Percentiles rank a stretch among this genome's conserved stretches.
Conservation (phyloP, 2,329 filamentous ascomycete genomes). For the Trichothecium roseum region DNA sequence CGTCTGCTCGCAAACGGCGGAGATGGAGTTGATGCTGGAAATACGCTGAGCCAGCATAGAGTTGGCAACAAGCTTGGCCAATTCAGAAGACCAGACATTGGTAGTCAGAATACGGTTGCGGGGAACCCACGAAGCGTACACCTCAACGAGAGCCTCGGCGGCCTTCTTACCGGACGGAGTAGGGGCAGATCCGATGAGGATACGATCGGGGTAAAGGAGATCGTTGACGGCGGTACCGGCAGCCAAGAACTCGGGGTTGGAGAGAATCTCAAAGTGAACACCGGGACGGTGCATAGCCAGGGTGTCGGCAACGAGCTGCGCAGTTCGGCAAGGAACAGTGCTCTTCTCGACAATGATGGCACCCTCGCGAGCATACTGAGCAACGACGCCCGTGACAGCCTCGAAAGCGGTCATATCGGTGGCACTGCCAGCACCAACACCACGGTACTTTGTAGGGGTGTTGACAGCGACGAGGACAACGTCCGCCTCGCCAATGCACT, state of each 20-base stretch:
- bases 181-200: slow-evolving; percentile 61
- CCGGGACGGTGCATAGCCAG: slow-evolving; percentile 49
- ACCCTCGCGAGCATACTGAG: slow-evolving; percentile 51
- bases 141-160: slow-evolving; percentile 49
- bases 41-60: slow-evolving; percentile 73
- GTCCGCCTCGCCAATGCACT: slow-evolving; percentile 55
- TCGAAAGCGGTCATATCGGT: slow-evolving; percentile 67
- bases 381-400: slow-evolving; percentile 57
- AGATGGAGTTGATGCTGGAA: slow-evolving; percentile 71
- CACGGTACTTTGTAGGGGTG: slow-evolving; percentile 65
- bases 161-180: slow-evolving; percentile 51
- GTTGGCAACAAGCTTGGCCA: slow-evolving; percentile 71
- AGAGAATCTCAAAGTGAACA: slow-evolving; percentile 63
- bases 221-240: slow-evolving; percentile 67
- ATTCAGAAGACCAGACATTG: slow-evolving; percentile 68
- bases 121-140: slow-evolving; percentile 66
- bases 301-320: slow-evolving; percentile 57
- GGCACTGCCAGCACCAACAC: slow-evolving; percentile 58
- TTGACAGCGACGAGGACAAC: slow-evolving; percentile 69
- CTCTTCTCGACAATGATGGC: slow-evolving; percentile 75
- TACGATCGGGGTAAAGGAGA: slow-evolving; percentile 59
- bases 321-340: slow-evolving; percentile 68
- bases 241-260: slow-evolving; percentile 73
- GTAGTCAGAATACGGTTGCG: slow-evolving; percentile 57
- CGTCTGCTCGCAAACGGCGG: slow-evolving; percentile 67